phyloP scores from a whole-genome alignment of 495 filamentous ascomycete species.

The Wilcoxina mikolae region DNA sequence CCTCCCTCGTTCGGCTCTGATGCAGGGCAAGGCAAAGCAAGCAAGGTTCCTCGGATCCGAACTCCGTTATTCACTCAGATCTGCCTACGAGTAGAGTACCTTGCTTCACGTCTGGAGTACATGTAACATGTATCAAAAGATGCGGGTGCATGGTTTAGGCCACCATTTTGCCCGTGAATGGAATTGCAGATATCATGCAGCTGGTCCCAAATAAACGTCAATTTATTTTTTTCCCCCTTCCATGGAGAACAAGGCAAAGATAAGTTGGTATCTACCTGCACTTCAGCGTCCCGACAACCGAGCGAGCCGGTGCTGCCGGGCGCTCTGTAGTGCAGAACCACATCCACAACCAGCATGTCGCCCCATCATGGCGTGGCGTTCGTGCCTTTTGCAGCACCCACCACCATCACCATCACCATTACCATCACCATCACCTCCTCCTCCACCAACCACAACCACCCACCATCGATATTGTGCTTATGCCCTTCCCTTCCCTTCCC shows the following conservation, averaged over 20 bases:
- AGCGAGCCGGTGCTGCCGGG: conserved; percentile 1
- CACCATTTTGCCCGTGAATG: background rate
- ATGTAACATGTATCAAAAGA: too few species aligned
- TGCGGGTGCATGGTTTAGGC: background rate
- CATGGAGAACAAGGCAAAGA: background rate
- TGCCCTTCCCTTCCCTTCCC: too few species aligned
- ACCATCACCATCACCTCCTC: background rate
- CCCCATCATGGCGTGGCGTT: background rate
- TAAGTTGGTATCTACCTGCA: background rate
- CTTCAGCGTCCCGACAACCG: background rate
- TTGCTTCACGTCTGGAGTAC: background rate
- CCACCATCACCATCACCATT: background rate
- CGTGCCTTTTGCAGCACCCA: background rate
- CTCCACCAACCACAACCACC: background rate
- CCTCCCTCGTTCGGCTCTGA: too few species aligned
- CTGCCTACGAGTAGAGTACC: background rate
- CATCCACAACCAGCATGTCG: background rate
- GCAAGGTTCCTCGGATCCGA: too few species aligned
- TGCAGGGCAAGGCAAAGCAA: too few species aligned
- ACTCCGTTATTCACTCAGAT: background rate
- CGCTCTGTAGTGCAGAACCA: background rate
- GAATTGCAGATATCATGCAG: background rate
- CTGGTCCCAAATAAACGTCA: background rate
- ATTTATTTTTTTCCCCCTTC: background rate
- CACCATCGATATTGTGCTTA: background rate